Conservation (phyloP, 2,329 filamentous ascomycete genomes). For the Cadophora sp. region DNA sequence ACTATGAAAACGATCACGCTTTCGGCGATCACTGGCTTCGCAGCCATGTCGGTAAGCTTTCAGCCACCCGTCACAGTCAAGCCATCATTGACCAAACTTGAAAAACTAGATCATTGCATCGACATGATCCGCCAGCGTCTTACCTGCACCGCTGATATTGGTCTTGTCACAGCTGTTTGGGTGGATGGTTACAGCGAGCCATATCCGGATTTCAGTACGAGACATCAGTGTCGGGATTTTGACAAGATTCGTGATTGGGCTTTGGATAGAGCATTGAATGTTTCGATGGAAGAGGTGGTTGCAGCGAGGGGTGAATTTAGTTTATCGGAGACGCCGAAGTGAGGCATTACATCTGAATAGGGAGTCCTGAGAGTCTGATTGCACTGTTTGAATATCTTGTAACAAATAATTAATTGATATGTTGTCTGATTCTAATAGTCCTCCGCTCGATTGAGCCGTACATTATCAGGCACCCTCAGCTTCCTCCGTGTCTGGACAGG, state of each 20-base stretch:
- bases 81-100: not conserved
- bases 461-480: not conserved
- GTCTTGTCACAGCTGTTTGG: conserved; percentile 4
- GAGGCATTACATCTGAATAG: not conserved
- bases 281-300: not conserved
- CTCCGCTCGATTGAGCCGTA: not conserved
- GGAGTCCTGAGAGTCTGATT: too few species aligned
- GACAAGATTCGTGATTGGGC: not conserved
- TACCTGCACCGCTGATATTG: conserved; percentile 8
- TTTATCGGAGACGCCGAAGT: not conserved
- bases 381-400: too few species aligned
- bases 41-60: conserved; percentile 8
- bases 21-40: conserved; percentile 7
- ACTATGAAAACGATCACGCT: conserved; percentile 1
- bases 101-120: not conserved
- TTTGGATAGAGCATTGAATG: not conserved
- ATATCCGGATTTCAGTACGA: conserved; percentile 8
- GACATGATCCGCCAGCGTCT: conserved; percentile 4
- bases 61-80: not conserved
- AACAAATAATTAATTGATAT: too few species aligned
- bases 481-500: not conserved
- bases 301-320: not conserved
- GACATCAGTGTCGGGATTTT: conserved; percentile 11
- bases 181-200: not conserved
- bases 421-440: not conserved